Base-by-base conservation (phyloP, 1,139 yeast species). In the Magnusiomyces fungicola region DNA sequence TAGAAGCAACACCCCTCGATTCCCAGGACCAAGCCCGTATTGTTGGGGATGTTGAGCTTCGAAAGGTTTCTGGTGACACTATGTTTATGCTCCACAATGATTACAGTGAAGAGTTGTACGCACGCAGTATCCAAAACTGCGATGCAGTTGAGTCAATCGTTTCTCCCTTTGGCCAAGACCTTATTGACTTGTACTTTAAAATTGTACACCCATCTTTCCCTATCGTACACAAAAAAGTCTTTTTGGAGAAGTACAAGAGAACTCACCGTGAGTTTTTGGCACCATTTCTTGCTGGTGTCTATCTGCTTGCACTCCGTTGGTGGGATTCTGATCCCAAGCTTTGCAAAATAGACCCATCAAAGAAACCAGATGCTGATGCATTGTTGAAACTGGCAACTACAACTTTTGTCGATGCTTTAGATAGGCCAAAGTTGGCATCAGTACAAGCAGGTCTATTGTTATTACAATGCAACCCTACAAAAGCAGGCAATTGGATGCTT, bases 401-500 rank as follows among this genome's bases (percentile, higher is more conserved):
- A 19, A 59, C 70, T 1, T 71, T 71, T 53, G 62, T 69, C n/a
- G 71, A 70, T 43, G 64, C 68, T 24, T 54, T 69, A 36, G 69
- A 69, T 37, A 65, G 67, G 21, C 74, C 76, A 12, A 72, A 71
- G 48, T 61, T 73, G 23, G 70, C 76, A 2, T 65, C 71, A 1
- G 69, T 73, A 14, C 78, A 73, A 54, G 75, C 74, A 0, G 70
- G 75, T 3, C 55, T 73, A n/a, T 57, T 73, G 14, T 56, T 73
- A 16, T 57, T 73, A 29, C 73, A 69, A 47, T 61, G 69, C 49
- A 55, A 63, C 33, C 63, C 60, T 33, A 70, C 78, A 4, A 78
- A 78, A 48, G 75, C 79, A 53, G 75, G 83, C 42, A 90, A 86
- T 59, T 88, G 97, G 95, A 81, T 86, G 2, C 67, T 90, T 34